Percentiles rank a stretch among this genome's conserved stretches.
These are phyloP conservation scores for Neocallimastix lanati DNA, from an alignment of 192 early-diverging fungal species.

Conservation along the genomic window DNA sequence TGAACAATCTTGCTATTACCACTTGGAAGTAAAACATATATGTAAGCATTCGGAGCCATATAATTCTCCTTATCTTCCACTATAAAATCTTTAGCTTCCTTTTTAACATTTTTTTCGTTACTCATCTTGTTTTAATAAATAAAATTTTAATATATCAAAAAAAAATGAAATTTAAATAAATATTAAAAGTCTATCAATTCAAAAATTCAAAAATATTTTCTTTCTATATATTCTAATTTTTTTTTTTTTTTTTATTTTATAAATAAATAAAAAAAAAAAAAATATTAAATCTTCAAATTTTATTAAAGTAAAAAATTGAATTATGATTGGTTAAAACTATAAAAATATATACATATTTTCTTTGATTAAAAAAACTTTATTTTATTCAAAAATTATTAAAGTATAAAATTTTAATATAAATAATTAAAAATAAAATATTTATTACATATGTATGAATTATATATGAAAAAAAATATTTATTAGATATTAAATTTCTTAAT, in stretches of 20 bases:
- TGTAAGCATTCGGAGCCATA: background rate
- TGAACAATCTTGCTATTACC: constrained; percentile 61
- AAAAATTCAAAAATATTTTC: too few relatives aligned
- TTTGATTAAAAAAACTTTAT: background rate
- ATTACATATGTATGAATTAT: too few relatives aligned
- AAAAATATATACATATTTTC: background rate
- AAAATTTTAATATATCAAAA: too few relatives aligned
- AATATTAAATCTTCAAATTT: background rate
- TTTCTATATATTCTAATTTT: too few relatives aligned
- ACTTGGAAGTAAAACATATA: constrained; percentile 30
- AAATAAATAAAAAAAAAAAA: background rate
- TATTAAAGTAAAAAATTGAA: background rate
- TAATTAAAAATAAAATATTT: too few relatives aligned
- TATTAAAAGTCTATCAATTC: too few relatives aligned
- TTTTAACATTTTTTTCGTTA: background rate
- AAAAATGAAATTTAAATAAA: too few relatives aligned
- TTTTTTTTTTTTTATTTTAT: too few relatives aligned
- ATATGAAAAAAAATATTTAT: too few relatives aligned
- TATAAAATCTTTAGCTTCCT: background rate
- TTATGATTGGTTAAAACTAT: background rate
- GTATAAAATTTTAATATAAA: background rate
- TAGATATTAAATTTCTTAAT: too few relatives aligned
- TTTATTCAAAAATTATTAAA: background rate
- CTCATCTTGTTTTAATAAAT: background rate
- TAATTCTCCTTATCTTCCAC: background rate